These are phyloP conservation scores for Ilyonectria sp. DNA, from an alignment of 2,329 filamentous ascomycete genomes.

Conservation along the genomic window DNA sequence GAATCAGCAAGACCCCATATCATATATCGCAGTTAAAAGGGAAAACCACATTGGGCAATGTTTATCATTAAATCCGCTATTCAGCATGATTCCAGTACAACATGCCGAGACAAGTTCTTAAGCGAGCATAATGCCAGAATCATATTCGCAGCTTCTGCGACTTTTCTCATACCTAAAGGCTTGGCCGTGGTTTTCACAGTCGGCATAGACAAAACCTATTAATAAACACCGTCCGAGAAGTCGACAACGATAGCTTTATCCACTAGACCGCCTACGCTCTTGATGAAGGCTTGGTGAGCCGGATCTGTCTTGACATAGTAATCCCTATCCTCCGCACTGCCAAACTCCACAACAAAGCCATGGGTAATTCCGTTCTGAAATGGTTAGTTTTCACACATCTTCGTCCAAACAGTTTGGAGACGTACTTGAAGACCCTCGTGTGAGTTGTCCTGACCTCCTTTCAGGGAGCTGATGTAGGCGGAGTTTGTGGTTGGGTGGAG, in stretches of 20 bases:
- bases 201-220: not conserved
- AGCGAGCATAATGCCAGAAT: too few species aligned
- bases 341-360: slow-evolving; percentile 79
- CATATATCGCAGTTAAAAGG: too few species aligned
- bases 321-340: slow-evolving; percentile 72
- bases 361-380: slow-evolving; percentile 75
- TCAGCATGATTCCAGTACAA: too few species aligned
- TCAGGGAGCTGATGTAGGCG: slow-evolving; percentile 72
- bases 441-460: slow-evolving; percentile 75
- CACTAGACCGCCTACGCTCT: slow-evolving; percentile 62
- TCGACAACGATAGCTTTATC: slow-evolving; percentile 72
- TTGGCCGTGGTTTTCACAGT: too few species aligned
- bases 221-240: slow-evolving; percentile 66
- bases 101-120: too few species aligned
- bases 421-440: slow-evolving; percentile 72
- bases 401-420: not conserved
- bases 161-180: too few species aligned
- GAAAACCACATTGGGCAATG: too few species aligned
- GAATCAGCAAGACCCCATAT: too few species aligned
- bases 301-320: slow-evolving; percentile 80
- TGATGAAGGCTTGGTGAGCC: slow-evolving; percentile 73
- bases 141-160: too few species aligned
- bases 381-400: not conserved
- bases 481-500: slow-evolving; percentile 71
- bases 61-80: too few species aligned